Evolutionary conservation across 208 protist species (phyloP).

Genomic region (Wallacemonas rigidus): DNA sequence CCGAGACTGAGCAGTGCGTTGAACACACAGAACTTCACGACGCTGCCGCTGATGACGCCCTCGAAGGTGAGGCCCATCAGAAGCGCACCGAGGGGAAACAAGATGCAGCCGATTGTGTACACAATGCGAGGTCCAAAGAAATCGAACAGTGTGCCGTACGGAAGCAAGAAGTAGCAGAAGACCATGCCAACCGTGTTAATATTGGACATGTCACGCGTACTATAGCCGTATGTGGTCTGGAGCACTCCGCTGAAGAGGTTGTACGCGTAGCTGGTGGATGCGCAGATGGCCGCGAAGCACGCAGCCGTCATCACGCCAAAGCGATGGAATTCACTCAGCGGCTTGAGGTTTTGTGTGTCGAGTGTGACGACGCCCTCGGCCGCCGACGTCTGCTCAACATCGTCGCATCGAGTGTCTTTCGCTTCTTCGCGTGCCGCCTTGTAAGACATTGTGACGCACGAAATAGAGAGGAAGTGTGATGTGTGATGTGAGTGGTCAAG

Average conservation of each 20-base stretch:
- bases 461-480: neutral
- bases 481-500: neutral
- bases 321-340: constrained; percentile 41
- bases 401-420: no score
- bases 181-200: constrained; percentile 53
- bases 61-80: constrained; percentile 54
- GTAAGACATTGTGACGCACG: neutral
- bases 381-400: constrained; percentile 15
- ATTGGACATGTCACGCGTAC: constrained; percentile 49
- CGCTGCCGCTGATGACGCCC: constrained; percentile 36
- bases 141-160: constrained; percentile 57
- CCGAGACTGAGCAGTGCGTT: constrained; percentile 44
- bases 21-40: constrained; percentile 40
- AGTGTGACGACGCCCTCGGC: constrained; percentile 22
- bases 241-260: constrained; percentile 56
- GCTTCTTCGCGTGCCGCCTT: neutral
- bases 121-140: constrained; percentile 50
- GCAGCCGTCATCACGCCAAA: constrained; percentile 41
- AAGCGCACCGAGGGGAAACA: constrained; percentile 36
- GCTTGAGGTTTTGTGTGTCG: constrained; percentile 22
- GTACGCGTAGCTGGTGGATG: constrained; percentile 56
- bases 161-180: constrained; percentile 42
- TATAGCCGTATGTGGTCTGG: constrained; percentile 39
- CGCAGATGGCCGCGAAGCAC: constrained; percentile 42
- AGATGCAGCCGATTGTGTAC: constrained; percentile 28